Base-by-base conservation (phyloP, 495 filamentous ascomycete species). In the Neurospora discreta region DNA sequence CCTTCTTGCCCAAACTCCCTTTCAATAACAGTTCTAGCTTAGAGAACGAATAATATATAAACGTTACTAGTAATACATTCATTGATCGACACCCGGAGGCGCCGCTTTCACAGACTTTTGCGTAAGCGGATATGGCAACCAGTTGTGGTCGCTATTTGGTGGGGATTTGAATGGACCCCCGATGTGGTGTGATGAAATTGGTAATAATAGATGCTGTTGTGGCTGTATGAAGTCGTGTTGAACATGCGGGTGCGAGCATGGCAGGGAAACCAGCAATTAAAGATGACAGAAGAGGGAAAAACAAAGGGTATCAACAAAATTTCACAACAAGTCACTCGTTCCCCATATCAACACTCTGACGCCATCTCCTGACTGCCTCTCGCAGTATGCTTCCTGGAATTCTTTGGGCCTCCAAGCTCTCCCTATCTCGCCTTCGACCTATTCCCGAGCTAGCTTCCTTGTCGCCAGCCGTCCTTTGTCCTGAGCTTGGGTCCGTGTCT, bases 321-420 rank as follows among this genome's bases (percentile, higher is more conserved):
- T 36, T 36, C 52, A 18, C 52, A 23, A 52, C 46, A 40, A 71
- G 52, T 76, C 71, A 78, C 18, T 81, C 82, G 4, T 75, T 74
- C 36, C 72, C 67, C n/a, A 44, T 16, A 68, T 85, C 84, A 41
- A 85, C 78, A 52, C 44, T 78, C 20, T 84, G 81, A 23, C 85
- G 80, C 84, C 84, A 86, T 8, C 72, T 70, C 73, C 84, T 78
- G 42, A 85, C 78, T 5, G 82, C 82, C n/a, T 77, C 74, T 36
- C 81, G 76, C 60, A 86, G 73, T 1, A 78, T 73, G 73, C 82
- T 85, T 70, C 83, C 82, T 69, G 26, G 52, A 18, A 65, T 36
- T 26, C 26, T 33, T 65, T 33, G 52, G 26, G 52, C 52, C 52
- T 65, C 52, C 26, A 65, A 13, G 52, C 73, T 77, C 39, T 79